Conservation (phyloP, 2,329 filamentous ascomycete species). For the Arthrinium phaeospermum region DNA sequence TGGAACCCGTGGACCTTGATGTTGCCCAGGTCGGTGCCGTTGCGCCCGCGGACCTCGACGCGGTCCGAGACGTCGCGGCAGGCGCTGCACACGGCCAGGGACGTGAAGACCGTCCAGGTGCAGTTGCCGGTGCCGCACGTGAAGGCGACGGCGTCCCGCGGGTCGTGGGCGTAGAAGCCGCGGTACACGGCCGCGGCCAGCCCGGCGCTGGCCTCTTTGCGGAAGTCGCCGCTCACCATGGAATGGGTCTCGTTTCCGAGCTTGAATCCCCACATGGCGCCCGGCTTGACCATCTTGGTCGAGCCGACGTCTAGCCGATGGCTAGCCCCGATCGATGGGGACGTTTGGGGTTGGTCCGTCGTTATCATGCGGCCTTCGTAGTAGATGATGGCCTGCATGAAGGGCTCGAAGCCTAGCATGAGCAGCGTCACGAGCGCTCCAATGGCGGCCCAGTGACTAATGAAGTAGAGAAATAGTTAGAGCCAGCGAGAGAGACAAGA, state of each 20-base stretch:
- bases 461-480: background rate
- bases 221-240: too few relatives aligned
- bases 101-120: background rate
- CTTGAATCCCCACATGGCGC: background rate
- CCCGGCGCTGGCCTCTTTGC: background rate
- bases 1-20: background rate
- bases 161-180: background rate
- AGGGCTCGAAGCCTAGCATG: constrained; percentile 11
- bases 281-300: background rate
- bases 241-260: background rate
- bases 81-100: background rate
- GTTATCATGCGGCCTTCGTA: background rate
- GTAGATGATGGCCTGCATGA: background rate
- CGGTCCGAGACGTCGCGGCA: background rate
- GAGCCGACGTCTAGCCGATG: background rate
- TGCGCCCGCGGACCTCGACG: background rate
- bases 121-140: constrained; percentile 2
- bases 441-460: constrained; percentile 11
- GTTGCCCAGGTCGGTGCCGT: background rate
- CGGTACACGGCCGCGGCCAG: background rate
- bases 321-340: constrained; percentile 5
- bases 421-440: background rate
- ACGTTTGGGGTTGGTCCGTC: background rate
- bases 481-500: too few relatives aligned
- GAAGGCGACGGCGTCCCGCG: background rate